Base-by-base conservation (phyloP, 345 rosid species). In the Rhodamnia rubescens region DNA sequence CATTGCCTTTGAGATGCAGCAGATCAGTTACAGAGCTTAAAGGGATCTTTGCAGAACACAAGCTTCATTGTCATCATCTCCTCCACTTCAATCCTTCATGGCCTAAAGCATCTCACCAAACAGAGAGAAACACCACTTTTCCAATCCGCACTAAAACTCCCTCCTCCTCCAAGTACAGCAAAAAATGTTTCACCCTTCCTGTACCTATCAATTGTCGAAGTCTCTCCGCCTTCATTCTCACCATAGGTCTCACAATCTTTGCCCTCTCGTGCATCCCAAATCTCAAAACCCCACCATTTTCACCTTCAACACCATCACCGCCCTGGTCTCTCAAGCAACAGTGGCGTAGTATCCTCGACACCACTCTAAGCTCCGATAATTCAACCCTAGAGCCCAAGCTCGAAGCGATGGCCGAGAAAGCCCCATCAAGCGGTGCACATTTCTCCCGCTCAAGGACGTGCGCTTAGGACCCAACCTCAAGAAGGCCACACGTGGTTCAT, bases 401-500 rank as follows among this genome's bases (percentile, higher is more conserved):
- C 18, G 36, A 82, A 75, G 83, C 55, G 3, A 49, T 85, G 74
- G 82, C 81, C 7, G 84, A 84, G n/a, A 82, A 91, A 87, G 90
- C 91, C 90, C 47, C 86, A 84, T 56, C 91, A 88, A 82, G 87
- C 92, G 0, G 89, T 91, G n/a, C 83, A 89, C 91, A 6, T 91
- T 89, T 88, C 87, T 92, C 6, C 94, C 94, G 12, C 88, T 90
- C 44, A 89, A 90, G 85, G 92, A 90, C 81, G 82, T 86, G 24
- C 85, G 92, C 22, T n/a, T n/a, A 10, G 86, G 5, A 81, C 89
- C 49, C 88, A 85, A 21, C 85, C 92, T 49, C 87, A 81, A 87
- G 88, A 54, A 52, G 92, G 89, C 52, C 87, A 90, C 85, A 91
- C 93, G 5, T 90, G 93, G 93, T 92, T 92, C 87, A 89, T 92